Conservation (phyloP, 371 early-diverging fungal genomes). For the Mortierella sp. region DNA sequence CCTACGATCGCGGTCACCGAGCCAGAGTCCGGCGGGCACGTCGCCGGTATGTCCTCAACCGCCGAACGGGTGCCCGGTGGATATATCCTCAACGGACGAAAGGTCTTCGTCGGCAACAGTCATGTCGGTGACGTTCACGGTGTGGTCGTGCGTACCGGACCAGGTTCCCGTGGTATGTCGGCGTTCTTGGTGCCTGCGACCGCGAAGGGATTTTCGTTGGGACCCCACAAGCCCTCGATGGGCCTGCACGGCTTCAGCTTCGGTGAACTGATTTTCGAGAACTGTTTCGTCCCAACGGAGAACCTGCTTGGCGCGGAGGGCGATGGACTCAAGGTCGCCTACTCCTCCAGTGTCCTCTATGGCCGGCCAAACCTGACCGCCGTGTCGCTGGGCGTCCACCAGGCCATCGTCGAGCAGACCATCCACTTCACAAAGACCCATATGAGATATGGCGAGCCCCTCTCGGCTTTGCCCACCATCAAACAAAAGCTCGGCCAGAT, state of each 20-base stretch:
- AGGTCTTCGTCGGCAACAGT: constrained; percentile 13
- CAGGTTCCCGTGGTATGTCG: neutral
- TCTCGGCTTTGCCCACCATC: constrained; percentile 2
- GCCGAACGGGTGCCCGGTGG: constrained; percentile 10
- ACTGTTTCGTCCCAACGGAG: neutral
- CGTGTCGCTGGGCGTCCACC: constrained; percentile 9
- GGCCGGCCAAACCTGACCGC: constrained; percentile 12
- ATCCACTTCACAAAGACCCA: neutral
- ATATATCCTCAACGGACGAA: constrained; percentile 7
- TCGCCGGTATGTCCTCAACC: neutral
- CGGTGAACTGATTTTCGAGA: neutral
- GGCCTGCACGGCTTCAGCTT: constrained; percentile 11
- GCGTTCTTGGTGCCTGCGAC: constrained; percentile 4
- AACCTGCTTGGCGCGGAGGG: constrained; percentile 1
- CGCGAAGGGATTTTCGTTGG: constrained; percentile 1
- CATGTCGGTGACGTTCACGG: constrained; percentile 8
- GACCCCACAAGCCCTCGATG: neutral
- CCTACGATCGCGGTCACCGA: constrained; percentile 11
- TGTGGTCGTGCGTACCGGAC: constrained; percentile 6
- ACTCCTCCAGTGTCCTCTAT: constrained; percentile 7
- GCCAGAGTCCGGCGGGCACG: constrained; percentile 9
- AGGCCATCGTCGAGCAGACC: constrained; percentile 9
- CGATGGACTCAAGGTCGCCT: neutral
- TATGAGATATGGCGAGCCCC: neutral
- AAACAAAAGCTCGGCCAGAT: constrained; percentile 12